These are phyloP conservation scores for Phanerodontia chrysosporium DNA, from an alignment of 768 basidiomycete genomes.

Conservation along the genomic window DNA sequence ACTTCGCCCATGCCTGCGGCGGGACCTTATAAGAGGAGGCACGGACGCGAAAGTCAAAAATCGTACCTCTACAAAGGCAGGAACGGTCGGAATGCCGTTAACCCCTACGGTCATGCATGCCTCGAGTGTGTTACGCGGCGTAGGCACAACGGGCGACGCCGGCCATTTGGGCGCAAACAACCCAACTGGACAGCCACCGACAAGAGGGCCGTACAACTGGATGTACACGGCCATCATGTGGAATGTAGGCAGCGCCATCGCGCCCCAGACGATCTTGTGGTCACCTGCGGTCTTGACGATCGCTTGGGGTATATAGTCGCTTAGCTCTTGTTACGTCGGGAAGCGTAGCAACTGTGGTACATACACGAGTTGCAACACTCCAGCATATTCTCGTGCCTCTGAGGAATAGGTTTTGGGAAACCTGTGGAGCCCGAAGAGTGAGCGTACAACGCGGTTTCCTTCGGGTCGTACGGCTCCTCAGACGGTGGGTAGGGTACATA, in stretches of 20 bases:
- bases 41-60: neutral
- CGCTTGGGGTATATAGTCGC: too few species aligned
- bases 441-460: constrained; percentile 11
- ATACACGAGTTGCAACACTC: constrained; percentile 9
- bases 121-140: constrained; percentile 3
- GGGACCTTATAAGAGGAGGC: neutral
- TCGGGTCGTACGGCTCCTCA: too few species aligned
- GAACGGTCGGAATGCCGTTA: constrained; percentile 18
- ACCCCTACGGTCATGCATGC: constrained; percentile 7
- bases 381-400: constrained; percentile 13
- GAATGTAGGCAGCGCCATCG: constrained; percentile 28
- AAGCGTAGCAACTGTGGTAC: neutral
- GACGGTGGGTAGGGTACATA: constrained; percentile 8
- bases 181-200: neutral
- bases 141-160: constrained; percentile 7
- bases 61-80: constrained; percentile 25
- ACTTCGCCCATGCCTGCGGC: constrained; percentile 8
- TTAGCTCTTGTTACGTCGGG: too few species aligned
- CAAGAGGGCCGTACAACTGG: constrained; percentile 26
- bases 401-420: constrained; percentile 20
- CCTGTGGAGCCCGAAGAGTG: constrained; percentile 24
- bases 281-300: constrained; percentile 11
- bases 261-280: constrained; percentile 12
- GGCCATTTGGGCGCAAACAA: constrained; percentile 7
- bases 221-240: constrained; percentile 26